Conservation (phyloP, 306 rosid genomes). For the Cicer pinnatifidum region DNA sequence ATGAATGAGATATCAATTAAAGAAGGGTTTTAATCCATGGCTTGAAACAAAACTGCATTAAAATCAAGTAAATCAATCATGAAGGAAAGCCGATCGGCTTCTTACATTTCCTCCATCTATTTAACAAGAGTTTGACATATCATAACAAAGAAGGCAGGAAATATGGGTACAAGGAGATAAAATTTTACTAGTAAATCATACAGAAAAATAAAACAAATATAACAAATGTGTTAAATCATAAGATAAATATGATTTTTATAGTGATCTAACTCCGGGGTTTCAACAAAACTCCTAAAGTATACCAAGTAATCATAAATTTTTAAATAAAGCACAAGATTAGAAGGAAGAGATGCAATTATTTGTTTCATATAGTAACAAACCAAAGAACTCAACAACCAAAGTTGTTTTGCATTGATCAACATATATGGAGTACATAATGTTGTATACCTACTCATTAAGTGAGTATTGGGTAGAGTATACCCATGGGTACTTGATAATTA, state of each 20-base stretch:
- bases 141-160: background rate
- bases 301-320: background rate
- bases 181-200: background rate
- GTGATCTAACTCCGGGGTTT: background rate
- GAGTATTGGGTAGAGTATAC: too few species aligned
- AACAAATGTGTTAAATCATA: background rate
- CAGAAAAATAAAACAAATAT: background rate
- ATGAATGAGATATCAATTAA: conserved; percentile 13
- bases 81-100: conserved; percentile 29
- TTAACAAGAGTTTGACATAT: background rate
- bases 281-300: conserved; percentile 1
- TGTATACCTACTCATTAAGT: too few species aligned
- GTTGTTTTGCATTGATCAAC: background rate
- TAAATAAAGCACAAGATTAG: background rate
- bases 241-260: background rate
- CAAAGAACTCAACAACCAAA: background rate
- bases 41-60: conserved; percentile 37
- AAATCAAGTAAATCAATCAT: conserved; percentile 19
- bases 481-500: too few species aligned
- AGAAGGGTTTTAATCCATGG: conserved; percentile 7
- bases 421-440: too few species aligned
- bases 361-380: background rate
- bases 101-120: conserved; percentile 22
- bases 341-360: background rate
- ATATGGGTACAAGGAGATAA: background rate